phyloP scores from a whole-genome alignment of 2,329 filamentous ascomycete genomes.

The Scedosporium apiospermum region DNA sequence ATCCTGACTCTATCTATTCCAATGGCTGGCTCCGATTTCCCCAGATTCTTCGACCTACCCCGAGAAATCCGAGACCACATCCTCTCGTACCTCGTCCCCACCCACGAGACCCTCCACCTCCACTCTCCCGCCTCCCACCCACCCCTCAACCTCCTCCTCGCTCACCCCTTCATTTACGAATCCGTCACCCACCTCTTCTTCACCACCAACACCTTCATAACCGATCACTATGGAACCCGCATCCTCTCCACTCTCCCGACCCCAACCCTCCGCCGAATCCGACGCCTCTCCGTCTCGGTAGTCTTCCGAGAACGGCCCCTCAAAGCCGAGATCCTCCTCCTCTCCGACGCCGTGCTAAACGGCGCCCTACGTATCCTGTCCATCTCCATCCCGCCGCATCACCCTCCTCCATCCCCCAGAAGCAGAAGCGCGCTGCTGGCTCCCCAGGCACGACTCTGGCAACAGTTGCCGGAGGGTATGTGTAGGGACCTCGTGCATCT shows the following conservation, averaged over 20 bases:
- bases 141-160: slow-evolving; percentile 33
- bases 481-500: slow-evolving; percentile 19
- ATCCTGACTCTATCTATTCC: not conserved
- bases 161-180: slow-evolving; percentile 43
- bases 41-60: slow-evolving; percentile 32
- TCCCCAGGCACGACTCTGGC: not conserved
- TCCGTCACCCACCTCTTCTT: slow-evolving; percentile 38
- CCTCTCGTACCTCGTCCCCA: slow-evolving; percentile 34
- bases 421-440: too few species aligned
- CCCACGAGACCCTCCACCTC: slow-evolving; percentile 50
- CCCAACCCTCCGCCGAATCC: slow-evolving; percentile 48
- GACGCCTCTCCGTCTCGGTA: slow-evolving; percentile 52
- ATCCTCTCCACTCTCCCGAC: slow-evolving; percentile 36
- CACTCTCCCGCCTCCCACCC: slow-evolving; percentile 49
- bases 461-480: not conserved
- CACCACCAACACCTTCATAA: not conserved
- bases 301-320: not conserved
- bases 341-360: slow-evolving; percentile 2
- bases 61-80: slow-evolving; percentile 49
- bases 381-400: not conserved
- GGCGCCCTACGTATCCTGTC: not conserved
- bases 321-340: not conserved
- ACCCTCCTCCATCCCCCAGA: too few species aligned
- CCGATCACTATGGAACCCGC: not conserved
- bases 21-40: not conserved